Conservation (phyloP, 345 rosid genomes). For the Anastatica hierochuntica region DNA sequence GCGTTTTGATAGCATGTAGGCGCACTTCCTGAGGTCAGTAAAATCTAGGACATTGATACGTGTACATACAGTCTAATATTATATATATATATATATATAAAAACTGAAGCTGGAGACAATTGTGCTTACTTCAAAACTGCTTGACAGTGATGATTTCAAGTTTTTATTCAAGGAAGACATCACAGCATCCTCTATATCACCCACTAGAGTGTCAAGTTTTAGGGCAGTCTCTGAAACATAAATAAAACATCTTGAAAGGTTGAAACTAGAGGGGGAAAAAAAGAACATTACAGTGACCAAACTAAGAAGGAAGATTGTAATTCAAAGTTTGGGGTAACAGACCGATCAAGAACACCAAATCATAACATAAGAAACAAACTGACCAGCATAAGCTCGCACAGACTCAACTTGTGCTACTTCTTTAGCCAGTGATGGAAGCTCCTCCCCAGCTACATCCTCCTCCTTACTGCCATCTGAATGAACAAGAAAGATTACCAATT, state of each 20-base stretch:
- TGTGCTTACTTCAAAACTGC: slow-evolving; percentile 53
- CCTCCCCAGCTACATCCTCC: slow-evolving; percentile 47
- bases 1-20: slow-evolving; percentile 45
- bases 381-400: slow-evolving; percentile 76
- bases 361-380: slow-evolving; percentile 9
- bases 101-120: not conserved
- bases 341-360: not conserved
- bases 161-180: slow-evolving; percentile 58
- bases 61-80: not conserved
- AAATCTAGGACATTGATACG: not conserved
- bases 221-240: slow-evolving; percentile 70
- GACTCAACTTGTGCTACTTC: slow-evolving; percentile 88
- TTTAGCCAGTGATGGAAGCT: slow-evolving; percentile 69
- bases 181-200: slow-evolving; percentile 90
- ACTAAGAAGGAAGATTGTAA: not conserved
- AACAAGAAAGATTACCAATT: not conserved
- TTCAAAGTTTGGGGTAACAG: not conserved
- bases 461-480: slow-evolving; percentile 31
- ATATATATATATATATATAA: too few relatives aligned
- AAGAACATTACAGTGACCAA: not conserved
- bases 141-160: slow-evolving; percentile 34
- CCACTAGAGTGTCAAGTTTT: slow-evolving; percentile 70
- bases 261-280: not conserved
- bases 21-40: slow-evolving; percentile 46
- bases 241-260: slow-evolving; percentile 8